Evolutionary conservation across 768 basidiomycete species (phyloP).

Genomic region (Steccherinum ochraceum): DNA sequence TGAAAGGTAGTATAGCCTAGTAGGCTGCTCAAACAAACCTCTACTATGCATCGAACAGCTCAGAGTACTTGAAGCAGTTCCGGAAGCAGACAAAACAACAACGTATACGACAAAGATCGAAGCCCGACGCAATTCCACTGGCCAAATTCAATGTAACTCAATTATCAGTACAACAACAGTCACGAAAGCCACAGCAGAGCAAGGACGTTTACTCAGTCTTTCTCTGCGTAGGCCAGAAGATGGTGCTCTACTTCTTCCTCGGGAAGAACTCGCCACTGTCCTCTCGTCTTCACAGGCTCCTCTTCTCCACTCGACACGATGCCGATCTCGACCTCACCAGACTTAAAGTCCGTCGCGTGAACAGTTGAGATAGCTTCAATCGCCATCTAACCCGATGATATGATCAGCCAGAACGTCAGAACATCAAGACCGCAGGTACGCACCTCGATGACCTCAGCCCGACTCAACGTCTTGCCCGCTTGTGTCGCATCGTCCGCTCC

Average conservation of each 20-base stretch:
- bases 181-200: not conserved
- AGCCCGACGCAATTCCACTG: not conserved
- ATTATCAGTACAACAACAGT: not conserved
- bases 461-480: slow-evolving; percentile 67
- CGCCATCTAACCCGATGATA: slow-evolving; percentile 58
- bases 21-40: too few relatives aligned
- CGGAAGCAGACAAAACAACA: too few relatives aligned
- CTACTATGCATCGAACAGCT: too few relatives aligned
- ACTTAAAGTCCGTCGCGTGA: slow-evolving; percentile 93
- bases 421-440: slow-evolving; percentile 15
- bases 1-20: too few relatives aligned
- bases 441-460: slow-evolving; percentile 88
- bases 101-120: too few relatives aligned
- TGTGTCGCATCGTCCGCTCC: slow-evolving; percentile 75
- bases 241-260: slow-evolving; percentile 75
- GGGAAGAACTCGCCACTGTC: slow-evolving; percentile 73
- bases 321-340: slow-evolving; percentile 93
- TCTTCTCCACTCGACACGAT: slow-evolving; percentile 75
- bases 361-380: slow-evolving; percentile 94
- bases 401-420: not conserved
- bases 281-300: slow-evolving; percentile 65
- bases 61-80: too few relatives aligned
- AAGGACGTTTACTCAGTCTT: slow-evolving; percentile 42
- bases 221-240: slow-evolving; percentile 83
- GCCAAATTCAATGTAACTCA: not conserved